Conservation (phyloP, 2,329 filamentous ascomycete genomes). For the Aureobasidium sp. region DNA sequence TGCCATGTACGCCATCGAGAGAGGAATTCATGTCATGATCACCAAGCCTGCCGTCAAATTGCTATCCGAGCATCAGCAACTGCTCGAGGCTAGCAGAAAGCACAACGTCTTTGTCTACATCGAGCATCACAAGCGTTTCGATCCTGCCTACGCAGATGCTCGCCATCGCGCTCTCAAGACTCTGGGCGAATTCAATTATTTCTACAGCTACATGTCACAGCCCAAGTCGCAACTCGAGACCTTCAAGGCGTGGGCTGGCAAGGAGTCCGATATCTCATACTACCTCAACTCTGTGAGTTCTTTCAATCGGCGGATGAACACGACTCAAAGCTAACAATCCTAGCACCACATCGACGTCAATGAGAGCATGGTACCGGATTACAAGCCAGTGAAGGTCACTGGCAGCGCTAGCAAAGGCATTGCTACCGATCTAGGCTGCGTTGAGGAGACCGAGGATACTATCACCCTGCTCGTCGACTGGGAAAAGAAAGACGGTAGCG, state of each 20-base stretch:
- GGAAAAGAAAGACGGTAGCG: slow-evolving; percentile 62
- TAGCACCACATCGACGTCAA: slow-evolving; percentile 82
- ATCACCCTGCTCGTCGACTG: slow-evolving; percentile 87
- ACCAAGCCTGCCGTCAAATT: slow-evolving; percentile 90
- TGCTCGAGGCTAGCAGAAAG: slow-evolving; percentile 64
- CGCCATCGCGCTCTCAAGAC: slow-evolving; percentile 60
- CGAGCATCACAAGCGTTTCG: slow-evolving; percentile 95
- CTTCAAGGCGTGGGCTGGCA: slow-evolving; percentile 89
- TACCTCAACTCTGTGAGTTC: slow-evolving; percentile 66
- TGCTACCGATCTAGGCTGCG: slow-evolving; percentile 71
- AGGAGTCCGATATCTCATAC: slow-evolving; percentile 89
- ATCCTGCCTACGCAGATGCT: slow-evolving; percentile 87
- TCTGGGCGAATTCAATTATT: slow-evolving; percentile 95
- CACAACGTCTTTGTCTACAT: slow-evolving; percentile 83
- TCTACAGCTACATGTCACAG: slow-evolving; percentile 95
- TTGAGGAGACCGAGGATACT: slow-evolving; percentile 78
- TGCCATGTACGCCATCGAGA: slow-evolving; percentile 83
- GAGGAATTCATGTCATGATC: slow-evolving; percentile 81
- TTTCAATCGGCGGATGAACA: neutral
- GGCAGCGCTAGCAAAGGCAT: slow-evolving; percentile 72
- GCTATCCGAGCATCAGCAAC: slow-evolving; percentile 68
- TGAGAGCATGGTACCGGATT: slow-evolving; percentile 84
- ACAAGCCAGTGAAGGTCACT: slow-evolving; percentile 69
- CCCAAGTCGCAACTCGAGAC: slow-evolving; percentile 87
- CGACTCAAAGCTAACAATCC: neutral